Evolutionary conservation across 345 rosid genomes (phyloP), one percentile per base, ranked within the genome.

Genomic region (Moricandia arvensis): DNA sequence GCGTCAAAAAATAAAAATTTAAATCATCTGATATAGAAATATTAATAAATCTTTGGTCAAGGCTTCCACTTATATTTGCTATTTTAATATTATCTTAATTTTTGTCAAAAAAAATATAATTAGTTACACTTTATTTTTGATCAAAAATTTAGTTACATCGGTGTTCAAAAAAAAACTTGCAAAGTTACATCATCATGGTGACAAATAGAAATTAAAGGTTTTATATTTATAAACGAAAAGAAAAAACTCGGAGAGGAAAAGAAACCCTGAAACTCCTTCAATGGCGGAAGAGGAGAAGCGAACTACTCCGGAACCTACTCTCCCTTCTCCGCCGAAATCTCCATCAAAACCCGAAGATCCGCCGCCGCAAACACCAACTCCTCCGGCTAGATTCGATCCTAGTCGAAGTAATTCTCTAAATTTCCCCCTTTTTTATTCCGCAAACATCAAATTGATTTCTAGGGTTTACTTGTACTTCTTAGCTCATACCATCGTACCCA

Each of bases 401-500:
- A 83, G 87, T 81, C 89, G 96, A 86, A 90, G 98, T 93, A 87
- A 83, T 24, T 67, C 59, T 69, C 74, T 67, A n/a, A 61, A 57
- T 26, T 78, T 17, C 35, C 24, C 55, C 34, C 11, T 59, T 16
- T 18, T 53, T 18, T 34, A 15, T 66, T 29, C 37, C 4, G 16
- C 30, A 35, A 27, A 12, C 53, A 63, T 41, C 24, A 66, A 68
- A 26, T 35, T 58, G 6, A 71, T 45, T 68, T 61, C 45, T 73
- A 74, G 69, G 80, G 74, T 68, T 81, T 65, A n/a, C 35, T 24
- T 16, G 34, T 53, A 6, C 41, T 59, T 65, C 41, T 29, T 29
- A 29, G 31, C 31, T 29, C 0, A 29, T 21, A 21, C 45, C n/a
- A 34, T 57, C 55, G 17, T 35, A 64, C 45, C n/a, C 49, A 54